Base-by-base conservation (phyloP, 164 flowering plant species). In the Berberis thunbergii region DNA sequence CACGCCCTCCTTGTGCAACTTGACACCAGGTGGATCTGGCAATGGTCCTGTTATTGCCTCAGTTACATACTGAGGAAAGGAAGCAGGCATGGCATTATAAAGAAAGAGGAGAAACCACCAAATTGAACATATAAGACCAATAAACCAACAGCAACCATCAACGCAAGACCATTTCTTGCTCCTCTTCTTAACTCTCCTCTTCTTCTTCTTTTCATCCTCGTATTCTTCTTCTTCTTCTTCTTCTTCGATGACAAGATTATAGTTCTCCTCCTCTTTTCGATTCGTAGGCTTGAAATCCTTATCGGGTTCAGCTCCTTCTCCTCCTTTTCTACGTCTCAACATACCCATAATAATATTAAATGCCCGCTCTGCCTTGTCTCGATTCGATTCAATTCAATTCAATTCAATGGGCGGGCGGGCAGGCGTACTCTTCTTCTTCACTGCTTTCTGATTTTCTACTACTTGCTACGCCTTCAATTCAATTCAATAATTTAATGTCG, bases 11-110 rank as follows among this genome's bases (percentile, higher is more conserved):
- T 89, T 91, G 46, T 57, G 73, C 76, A 91, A 59, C 65, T 86
- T 94, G 56, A 86, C 81, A n/a, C 98, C 99, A 0, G 98, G 98
- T 0, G 96, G 90, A 57, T 94, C 97, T 11, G 92, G 96, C 75
- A 81, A 43, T 1, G 98, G 97, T 48, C 98, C 97, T 0, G 95
- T 86, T 11, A 93, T 88, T 46, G 92, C 97, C 80, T 93, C 95
- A 3, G 96, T 88, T 10, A 93, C 96, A 49, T 81, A 90, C 76
- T 88, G 97, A 3, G 97, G 97, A 26, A 93, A 73, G 39, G 96
- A 86, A 3, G 95, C 84, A 6, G 98, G 97, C 91, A 93, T 79
- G 41, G 87, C 83, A 53, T 87, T 82, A 79, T 80, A 93, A 2
- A 84, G 73, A 69, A 81, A 86, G 45, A 76, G 68, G 48, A 86